Evolutionary conservation across 2,329 filamentous ascomycete genomes (phyloP), one percentile per base, ranked within the genome.

Genomic region (Pseudocercospora musae): DNA sequence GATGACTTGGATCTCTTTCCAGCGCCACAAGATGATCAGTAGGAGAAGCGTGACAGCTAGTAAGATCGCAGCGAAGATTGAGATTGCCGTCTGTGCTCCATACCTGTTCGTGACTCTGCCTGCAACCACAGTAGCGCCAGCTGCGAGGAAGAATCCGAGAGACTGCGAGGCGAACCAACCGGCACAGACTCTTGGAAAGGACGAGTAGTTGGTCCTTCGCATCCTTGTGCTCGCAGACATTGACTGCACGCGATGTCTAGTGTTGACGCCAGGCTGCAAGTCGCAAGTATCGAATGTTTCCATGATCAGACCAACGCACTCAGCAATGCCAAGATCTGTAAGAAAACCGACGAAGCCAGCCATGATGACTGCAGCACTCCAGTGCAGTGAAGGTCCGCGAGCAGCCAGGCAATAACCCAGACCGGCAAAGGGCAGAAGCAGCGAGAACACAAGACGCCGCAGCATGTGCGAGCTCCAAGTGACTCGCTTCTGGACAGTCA

Each of bases 211-310:
- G 10, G 86, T 91, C 37, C 84, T 77, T 52, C 84, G 80, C 33
- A 78, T 73, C 18, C 77, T 73, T 29, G 78, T 76, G 21, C 76
- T 74, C 13, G 77, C 75, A 3, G 78, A 76, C 72, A 83, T 76
- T 59, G 68, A 80, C 71, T 80, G 69, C 20, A 81, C 70, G 0
- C 80, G 76, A 68, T 82, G 80, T 25, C 70, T 73, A 27, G 78
- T 80, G 60, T 84, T 89, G 80, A 89, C 88, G 10, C 88, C 87
- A 1, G 88, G 86, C 68, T 90, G 89, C 3, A 93, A 80, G 73
- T 93, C 90, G 44, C 88, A 91, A n/a, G 87, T 90, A 73, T 93
- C 90, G 73, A 89, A 93, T 0, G 87, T 88, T 72, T 92, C 89
- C 89, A 93, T 92, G 72, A 92, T 84, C 31, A 93, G 78, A 0